phyloP scores from a whole-genome alignment of 768 basidiomycete genomes.

The Tricholoma saponaceum region DNA sequence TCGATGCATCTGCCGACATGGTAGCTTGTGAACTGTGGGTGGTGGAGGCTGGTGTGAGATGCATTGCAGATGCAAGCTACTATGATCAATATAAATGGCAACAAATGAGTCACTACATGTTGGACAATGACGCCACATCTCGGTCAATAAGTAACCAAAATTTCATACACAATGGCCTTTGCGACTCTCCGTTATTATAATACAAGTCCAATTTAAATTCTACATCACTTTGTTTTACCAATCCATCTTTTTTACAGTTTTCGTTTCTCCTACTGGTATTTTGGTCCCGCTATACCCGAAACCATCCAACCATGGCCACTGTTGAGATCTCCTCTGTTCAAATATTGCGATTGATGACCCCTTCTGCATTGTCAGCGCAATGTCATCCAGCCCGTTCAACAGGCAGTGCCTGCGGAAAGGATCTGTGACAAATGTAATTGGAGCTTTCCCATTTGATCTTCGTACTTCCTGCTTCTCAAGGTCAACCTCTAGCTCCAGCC shows the following conservation, averaged over 20 bases:
- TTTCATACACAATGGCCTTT: background rate
- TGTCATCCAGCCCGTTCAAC: slow-evolving; percentile 95
- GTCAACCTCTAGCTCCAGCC: slow-evolving; percentile 78
- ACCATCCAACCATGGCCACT: slow-evolving; percentile 97
- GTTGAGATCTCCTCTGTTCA: slow-evolving; percentile 69
- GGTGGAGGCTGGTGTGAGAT: slow-evolving; percentile 3
- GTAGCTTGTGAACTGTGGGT: background rate
- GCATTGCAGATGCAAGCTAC: slow-evolving; percentile 1
- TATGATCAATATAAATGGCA: too few relatives aligned
- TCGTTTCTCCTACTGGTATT: slow-evolving; percentile 50
- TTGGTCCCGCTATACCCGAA: slow-evolving; percentile 83
- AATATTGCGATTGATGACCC: slow-evolving; percentile 69
- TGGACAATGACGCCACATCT: background rate
- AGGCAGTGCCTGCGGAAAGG: slow-evolving; percentile 91
- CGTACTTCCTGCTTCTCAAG: slow-evolving; percentile 78
- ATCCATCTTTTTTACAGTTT: slow-evolving; percentile 55
- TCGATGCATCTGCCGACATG: slow-evolving; percentile 6
- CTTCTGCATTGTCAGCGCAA: slow-evolving; percentile 88
- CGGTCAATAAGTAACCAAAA: too few relatives aligned
- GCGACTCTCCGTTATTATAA: background rate
- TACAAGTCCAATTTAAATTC: background rate
- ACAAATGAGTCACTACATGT: too few relatives aligned
- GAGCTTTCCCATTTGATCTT: slow-evolving; percentile 64
- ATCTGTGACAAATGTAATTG: slow-evolving; percentile 80
- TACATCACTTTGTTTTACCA: slow-evolving; percentile 44